A percentile compares a stretch with the other conserved stretches of the same genome.
Evolutionary conservation across 768 basidiomycete species (phyloP).

Genomic region (Ramaria rubella): DNA sequence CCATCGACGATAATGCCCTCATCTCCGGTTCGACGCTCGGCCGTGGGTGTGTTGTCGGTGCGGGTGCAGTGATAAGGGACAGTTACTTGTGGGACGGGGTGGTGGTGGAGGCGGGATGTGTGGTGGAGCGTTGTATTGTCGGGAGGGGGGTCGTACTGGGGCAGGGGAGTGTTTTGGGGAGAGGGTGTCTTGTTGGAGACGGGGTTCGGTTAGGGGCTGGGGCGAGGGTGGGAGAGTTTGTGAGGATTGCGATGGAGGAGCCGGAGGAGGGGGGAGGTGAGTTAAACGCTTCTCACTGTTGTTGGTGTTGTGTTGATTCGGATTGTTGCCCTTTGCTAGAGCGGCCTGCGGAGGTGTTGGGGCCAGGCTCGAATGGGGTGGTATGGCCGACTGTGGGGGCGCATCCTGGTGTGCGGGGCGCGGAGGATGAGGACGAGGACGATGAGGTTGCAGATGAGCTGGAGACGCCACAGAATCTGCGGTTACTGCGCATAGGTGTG

Average conservation of each 20-base stretch:
- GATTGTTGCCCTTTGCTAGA: slow-evolving; percentile 37
- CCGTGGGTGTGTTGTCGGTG: slow-evolving; percentile 63
- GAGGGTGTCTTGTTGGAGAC: slow-evolving; percentile 78
- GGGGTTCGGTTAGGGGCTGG: slow-evolving; percentile 74
- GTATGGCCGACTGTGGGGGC: slow-evolving; percentile 62
- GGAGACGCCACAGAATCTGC: slow-evolving; percentile 56
- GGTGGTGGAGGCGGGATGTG: slow-evolving; percentile 59
- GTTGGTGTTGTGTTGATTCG: slow-evolving; percentile 1
- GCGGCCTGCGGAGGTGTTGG: slow-evolving; percentile 42
- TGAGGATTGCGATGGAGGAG: slow-evolving; percentile 55
- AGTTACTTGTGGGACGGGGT: slow-evolving; percentile 84
- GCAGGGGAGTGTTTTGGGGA: slow-evolving; percentile 57
- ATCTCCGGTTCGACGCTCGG: slow-evolving; percentile 76
- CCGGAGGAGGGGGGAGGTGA: slow-evolving; percentile 37
- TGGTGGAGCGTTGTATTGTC: slow-evolving; percentile 74
- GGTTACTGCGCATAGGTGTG: slow-evolving; percentile 71
- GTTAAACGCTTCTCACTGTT: slow-evolving; percentile 17
- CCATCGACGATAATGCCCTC: slow-evolving; percentile 58
- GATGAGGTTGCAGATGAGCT: slow-evolving; percentile 47
- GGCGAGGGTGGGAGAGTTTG: slow-evolving; percentile 60
- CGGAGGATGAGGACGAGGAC: slow-evolving; percentile 50
- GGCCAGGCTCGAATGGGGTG: slow-evolving; percentile 67
- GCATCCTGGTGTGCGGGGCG: slow-evolving; percentile 4
- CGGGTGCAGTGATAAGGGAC: slow-evolving; percentile 57
- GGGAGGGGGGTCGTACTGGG: slow-evolving; percentile 70